Evolutionary conservation across 1,284 basidiomycete species (phyloP).

Genomic region (Moniliella sp.): DNA sequence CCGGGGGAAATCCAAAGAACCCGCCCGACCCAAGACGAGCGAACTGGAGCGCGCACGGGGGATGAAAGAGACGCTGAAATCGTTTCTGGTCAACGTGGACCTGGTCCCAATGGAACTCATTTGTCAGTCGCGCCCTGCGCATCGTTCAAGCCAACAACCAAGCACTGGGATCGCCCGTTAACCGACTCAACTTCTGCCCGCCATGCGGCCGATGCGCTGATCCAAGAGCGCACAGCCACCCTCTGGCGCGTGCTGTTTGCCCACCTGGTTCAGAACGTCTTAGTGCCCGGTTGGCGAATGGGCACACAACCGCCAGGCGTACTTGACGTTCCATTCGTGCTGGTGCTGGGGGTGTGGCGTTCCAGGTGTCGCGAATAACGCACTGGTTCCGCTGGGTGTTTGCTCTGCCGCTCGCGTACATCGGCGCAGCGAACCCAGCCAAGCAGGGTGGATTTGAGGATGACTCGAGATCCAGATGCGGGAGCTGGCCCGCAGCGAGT

Average conservation of each 20-base stretch:
- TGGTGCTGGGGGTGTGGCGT: slow-evolving; percentile 16
- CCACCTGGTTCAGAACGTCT: too few relatives aligned
- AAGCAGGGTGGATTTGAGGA: slow-evolving; percentile 24
- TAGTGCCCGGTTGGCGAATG: slow-evolving; percentile 6
- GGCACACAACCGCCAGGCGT: slow-evolving; percentile 10
- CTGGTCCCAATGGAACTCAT: slow-evolving; percentile 22
- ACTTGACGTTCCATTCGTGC: slow-evolving; percentile 14
- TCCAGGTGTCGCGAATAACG: slow-evolving; percentile 7
- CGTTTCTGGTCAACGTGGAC: slow-evolving; percentile 19
- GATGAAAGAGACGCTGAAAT: slow-evolving; percentile 19
- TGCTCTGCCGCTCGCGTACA: slow-evolving; percentile 5
- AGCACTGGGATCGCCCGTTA: slow-evolving; percentile 21
- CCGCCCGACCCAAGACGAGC: slow-evolving; percentile 2
- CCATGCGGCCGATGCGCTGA: slow-evolving; percentile 17
- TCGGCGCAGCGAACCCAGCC: too few relatives aligned
- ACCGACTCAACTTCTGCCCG: slow-evolving; percentile 25
- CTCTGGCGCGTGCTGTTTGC: slow-evolving; percentile 11
- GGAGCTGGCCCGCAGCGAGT: slow-evolving; percentile 18
- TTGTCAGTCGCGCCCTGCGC: slow-evolving; percentile 18
- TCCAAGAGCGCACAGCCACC: slow-evolving; percentile 6
- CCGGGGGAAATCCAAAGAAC: slow-evolving; percentile 6
- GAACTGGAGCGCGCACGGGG: too few relatives aligned
- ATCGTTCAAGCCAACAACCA: slow-evolving; percentile 27
- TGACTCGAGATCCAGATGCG: slow-evolving; percentile 20
- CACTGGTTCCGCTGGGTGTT: slow-evolving; percentile 11